Conservation (phyloP, 768 basidiomycete species). For the Phlebiopsis gigantea region DNA sequence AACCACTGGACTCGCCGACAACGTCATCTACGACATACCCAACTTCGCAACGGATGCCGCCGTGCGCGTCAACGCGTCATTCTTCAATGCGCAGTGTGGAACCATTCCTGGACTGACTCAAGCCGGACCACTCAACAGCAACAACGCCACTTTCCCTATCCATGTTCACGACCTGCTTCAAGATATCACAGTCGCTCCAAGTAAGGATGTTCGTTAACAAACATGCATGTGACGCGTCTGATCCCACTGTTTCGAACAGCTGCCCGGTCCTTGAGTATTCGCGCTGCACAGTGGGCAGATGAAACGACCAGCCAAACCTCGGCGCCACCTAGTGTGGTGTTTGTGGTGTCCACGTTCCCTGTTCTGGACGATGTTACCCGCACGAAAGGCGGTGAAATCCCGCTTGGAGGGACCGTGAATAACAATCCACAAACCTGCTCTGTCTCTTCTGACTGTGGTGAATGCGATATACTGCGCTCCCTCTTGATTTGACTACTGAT, state of each 20-base stretch:
- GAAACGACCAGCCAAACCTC: no score
- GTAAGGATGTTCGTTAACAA: background rate
- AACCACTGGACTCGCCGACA: background rate
- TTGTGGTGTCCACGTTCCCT: background rate
- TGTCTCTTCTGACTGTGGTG: constrained; percentile 1
- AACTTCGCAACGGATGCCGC: background rate
- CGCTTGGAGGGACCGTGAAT: background rate
- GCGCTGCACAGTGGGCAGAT: background rate
- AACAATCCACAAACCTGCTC: background rate
- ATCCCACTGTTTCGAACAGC: background rate
- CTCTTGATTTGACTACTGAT: background rate
- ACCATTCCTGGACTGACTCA: background rate
- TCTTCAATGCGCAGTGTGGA: background rate
- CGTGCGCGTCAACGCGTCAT: background rate
- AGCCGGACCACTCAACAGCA: background rate
- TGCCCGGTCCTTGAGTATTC: background rate
- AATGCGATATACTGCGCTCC: background rate
- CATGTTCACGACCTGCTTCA: background rate
- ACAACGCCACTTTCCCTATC: background rate
- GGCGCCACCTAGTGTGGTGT: background rate
- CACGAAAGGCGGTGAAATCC: background rate
- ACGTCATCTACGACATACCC: constrained; percentile 4
- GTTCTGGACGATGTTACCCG: background rate
- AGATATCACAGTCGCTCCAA: background rate
- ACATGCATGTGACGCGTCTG: background rate